Base-by-base conservation (phyloP, 306 rosid species). In the Pyrus bretschneideri region DNA sequence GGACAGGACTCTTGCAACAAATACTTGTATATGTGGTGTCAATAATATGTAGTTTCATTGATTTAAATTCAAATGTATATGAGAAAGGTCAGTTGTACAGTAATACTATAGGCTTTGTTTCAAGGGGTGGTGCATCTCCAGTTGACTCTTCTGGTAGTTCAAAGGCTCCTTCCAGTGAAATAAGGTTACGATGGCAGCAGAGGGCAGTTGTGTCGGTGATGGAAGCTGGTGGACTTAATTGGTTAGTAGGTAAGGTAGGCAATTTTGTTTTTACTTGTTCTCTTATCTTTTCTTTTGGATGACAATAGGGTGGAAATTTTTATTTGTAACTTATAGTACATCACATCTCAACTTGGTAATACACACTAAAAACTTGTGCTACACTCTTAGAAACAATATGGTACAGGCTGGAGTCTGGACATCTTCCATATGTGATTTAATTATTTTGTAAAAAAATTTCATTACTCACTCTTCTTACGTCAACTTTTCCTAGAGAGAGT, bases 171-270 rank as follows among this genome's bases (percentile, higher is more conserved):
- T 83, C 88, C 75, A 59, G 81, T 78, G 97, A 92, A 83, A 87
- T 83, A 81, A 83, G 88, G 79, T 76, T 88, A 71, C 81, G 70
- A 71, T 95, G 98, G 98, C 98, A 86, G 59, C 97, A 92, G 90
- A 90, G 82, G 86, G 97, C 98, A 71, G 85, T 90, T 86, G 87
- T 90, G 82, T 95, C 91, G 25, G 85, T 95, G 93, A 95, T 95
- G 97, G 97, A 95, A 88, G 96, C 98, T 81, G 98, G 98, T 76
- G 97, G 97, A 67, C 90, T 90, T 78, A 95, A 95, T 86, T 95
- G 98, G 98, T 95, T 95, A 91, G 97, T 95, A 95, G 98, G 98
- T 95, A 95, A 95, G 98, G 98, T 92, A 89, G 86, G 98, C 91
- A 86, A 78, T 79, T 79, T 70, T 80, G 42, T 82, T 71, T 57